Evolutionary conservation across 768 basidiomycete genomes (phyloP), one percentile per base, ranked within the genome.

Genomic region (Pulveroboletus sp.): DNA sequence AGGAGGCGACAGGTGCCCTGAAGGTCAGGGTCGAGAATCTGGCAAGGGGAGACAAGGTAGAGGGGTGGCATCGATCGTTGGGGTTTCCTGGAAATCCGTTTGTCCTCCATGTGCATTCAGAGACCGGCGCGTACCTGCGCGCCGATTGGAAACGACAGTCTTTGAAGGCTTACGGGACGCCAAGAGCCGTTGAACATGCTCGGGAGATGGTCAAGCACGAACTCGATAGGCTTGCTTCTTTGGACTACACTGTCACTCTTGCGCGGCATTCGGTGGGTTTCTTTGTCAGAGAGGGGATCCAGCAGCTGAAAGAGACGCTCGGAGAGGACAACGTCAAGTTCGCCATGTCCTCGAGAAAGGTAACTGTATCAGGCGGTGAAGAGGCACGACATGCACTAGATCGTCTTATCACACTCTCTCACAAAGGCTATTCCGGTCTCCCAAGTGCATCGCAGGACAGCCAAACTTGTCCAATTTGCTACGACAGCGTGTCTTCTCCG

Each of bases 21-120:
- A 84, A 83, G 65, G 81, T 83, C 11, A 68, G 81, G 45, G 77
- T 80, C 0, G 83, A 84, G 60, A 74, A 69, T 45, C 59, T 84
- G 35, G 75, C 73, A 3, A 69, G 69, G 21, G 82, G 82, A 6
- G 75, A 78, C 36, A 75, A 65, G 32, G 65, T 83, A 3, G 64
- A 65, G 4, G 71, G 71, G 31, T 83, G 80, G 81, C 81, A 82
- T 61, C 64, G 69, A 31, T 70, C 71, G 0, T 71, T 82, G 50
- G 58, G 54, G 2, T 41, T 31, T 53, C 28, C 32, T 6, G 56
- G 18, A 8, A 69, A 60, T 43, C 28, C 55, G 1, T 77, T 79
- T 44, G 57, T 77, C 40, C 54, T 56, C 27, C 65, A 60, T 0
- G 57, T 79, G 15, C 55, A 62, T 24, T 43, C 49, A 8, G 62